Conservation (phyloP, 2,329 filamentous ascomycete species). For the Hymenoscyphus occultus region DNA sequence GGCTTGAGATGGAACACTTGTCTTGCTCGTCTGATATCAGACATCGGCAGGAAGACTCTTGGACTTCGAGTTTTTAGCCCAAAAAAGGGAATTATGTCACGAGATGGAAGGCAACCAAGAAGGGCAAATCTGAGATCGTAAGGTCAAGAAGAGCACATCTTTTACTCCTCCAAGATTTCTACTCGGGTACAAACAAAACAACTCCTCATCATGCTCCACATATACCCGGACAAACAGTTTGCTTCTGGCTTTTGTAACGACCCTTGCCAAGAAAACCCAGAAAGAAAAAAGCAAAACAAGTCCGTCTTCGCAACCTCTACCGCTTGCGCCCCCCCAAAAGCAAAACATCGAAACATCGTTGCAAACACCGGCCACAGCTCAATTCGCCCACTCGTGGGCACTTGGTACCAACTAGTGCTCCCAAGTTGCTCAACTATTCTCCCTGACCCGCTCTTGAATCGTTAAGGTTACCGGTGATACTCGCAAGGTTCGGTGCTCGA, state of each 20-base stretch:
- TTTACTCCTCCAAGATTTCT: not conserved
- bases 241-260: not conserved
- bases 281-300: not conserved
- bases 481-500: not conserved
- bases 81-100: not conserved
- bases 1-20: not conserved
- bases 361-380: not conserved
- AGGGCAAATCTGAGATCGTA: not conserved
- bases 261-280: not conserved
- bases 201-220: not conserved
- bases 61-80: not conserved
- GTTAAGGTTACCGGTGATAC: not conserved
- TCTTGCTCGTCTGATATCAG: too few species aligned
- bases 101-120: not conserved
- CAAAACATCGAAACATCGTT: not conserved
- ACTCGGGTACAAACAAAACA: not conserved
- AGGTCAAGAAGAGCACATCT: not conserved
- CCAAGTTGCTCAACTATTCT: not conserved
- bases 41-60: too few species aligned
- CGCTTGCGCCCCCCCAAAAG: not conserved
- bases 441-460: not conserved
- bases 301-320: not conserved
- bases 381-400: not conserved
- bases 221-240: not conserved
- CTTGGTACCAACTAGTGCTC: not conserved